A percentile compares a stretch with the other conserved stretches of the same genome.
phyloP scores from a whole-genome alignment of 805 yeast genomes.

The Pichia sporocuriosa region DNA sequence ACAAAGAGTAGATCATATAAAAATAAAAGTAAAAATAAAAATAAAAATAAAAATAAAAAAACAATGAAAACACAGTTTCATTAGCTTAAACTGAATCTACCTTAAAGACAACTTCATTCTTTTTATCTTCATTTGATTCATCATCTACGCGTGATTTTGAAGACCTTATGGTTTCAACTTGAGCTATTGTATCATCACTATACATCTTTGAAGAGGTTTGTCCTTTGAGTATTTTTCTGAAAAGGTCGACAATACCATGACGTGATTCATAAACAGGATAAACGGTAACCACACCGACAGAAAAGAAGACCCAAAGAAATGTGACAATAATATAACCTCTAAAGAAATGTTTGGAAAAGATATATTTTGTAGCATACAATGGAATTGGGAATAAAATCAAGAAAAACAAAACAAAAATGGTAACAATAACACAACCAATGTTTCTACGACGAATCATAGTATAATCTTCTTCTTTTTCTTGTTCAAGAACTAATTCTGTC shows the following conservation, averaged over 20 bases:
- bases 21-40: too few relatives aligned
- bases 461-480: conserved; percentile 19
- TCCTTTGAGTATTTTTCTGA: conserved; percentile 9
- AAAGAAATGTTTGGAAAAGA: conserved; percentile 33
- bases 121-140: not conserved
- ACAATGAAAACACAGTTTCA: not conserved
- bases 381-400: conserved; percentile 33
- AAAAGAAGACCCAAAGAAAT: conserved; percentile 34
- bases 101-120: conserved; percentile 1
- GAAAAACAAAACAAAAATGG: conserved; percentile 26
- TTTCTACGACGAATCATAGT: conserved; percentile 24
- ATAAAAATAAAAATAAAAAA: too few relatives aligned
- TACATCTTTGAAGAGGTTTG: conserved; percentile 7
- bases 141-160: not conserved
- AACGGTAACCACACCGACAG: conserved; percentile 34
- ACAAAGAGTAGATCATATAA: too few relatives aligned
- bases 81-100: not conserved
- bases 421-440: conserved; percentile 22
- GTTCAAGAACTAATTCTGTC: conserved; percentile 23
- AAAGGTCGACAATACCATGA: conserved; percentile 4
- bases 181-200: conserved; percentile 9
- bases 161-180: conserved; percentile 10
- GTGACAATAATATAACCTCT: conserved; percentile 34
- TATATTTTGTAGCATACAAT: conserved; percentile 34
- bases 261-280: conserved; percentile 43